phyloP scores from a whole-genome alignment of 441 rosid genomes.

The Dalechampia spathulata region DNA sequence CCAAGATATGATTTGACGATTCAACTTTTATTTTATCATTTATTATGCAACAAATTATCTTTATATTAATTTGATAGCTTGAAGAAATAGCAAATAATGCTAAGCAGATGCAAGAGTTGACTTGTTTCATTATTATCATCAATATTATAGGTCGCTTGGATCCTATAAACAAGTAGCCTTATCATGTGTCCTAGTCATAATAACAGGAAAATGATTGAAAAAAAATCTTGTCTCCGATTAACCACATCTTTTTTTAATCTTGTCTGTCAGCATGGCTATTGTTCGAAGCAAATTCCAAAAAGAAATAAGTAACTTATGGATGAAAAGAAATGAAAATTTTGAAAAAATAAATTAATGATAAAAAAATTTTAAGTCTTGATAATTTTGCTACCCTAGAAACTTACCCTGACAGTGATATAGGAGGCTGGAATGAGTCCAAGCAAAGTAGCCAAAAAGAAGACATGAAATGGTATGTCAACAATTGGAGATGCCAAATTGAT shows the following conservation, averaged over 20 bases:
- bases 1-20: neutral
- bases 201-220: neutral
- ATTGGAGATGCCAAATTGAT: slow-evolving; percentile 98
- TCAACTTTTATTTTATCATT: neutral
- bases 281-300: neutral
- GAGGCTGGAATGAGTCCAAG: slow-evolving; percentile 91
- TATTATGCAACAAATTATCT: too few species aligned
- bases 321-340: neutral
- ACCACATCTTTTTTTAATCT: neutral
- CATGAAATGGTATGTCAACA: slow-evolving; percentile 90
- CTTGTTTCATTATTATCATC: neutral
- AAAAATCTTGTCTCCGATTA: neutral
- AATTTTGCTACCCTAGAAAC: slow-evolving; percentile 14
- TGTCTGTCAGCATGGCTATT: neutral
- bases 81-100: too few species aligned
- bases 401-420: slow-evolving; percentile 86
- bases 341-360: slow-evolving; percentile 1
- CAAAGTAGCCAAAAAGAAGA: slow-evolving; percentile 88
- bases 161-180: too few species aligned
- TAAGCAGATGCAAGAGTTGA: too few species aligned
- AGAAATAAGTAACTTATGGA: neutral
- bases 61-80: too few species aligned
- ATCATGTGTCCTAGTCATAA: neutral
- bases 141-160: neutral
- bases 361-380: neutral